A percentile compares a stretch with the other conserved stretches of the same genome.
These are phyloP conservation scores for Mycotypha africana DNA, from an alignment of 371 early-diverging fungal genomes.

Conservation along the genomic window DNA sequence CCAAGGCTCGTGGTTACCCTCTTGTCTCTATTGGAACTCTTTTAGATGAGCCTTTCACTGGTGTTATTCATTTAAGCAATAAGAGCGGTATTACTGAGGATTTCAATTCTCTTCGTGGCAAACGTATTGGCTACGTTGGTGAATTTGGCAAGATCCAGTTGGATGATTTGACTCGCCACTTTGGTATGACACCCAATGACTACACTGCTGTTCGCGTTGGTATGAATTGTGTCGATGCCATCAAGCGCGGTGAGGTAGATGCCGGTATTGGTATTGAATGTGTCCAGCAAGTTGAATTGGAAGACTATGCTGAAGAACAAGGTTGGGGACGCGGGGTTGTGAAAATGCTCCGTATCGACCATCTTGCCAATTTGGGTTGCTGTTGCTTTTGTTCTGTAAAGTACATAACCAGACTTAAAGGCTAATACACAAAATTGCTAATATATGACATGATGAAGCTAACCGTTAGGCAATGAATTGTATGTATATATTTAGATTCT, in stretches of 20 bases:
- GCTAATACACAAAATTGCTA: too few relatives aligned
- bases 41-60: slow-evolving; percentile 64
- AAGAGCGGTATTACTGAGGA: slow-evolving; percentile 54
- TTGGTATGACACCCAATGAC: slow-evolving; percentile 56
- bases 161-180: slow-evolving; percentile 55
- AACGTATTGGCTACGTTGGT: slow-evolving; percentile 62
- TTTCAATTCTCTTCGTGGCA: slow-evolving; percentile 49
- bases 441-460: too few relatives aligned
- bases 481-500: too few relatives aligned
- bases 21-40: slow-evolving; percentile 65
- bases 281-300: slow-evolving; percentile 65
- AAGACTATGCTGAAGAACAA: slow-evolving; percentile 55
- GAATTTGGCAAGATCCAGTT: slow-evolving; percentile 66
- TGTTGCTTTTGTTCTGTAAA: slow-evolving; percentile 66
- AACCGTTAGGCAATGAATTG: too few relatives aligned
- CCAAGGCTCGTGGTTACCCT: slow-evolving; percentile 58
- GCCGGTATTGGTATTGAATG: slow-evolving; percentile 72
- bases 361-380: slow-evolving; percentile 59
- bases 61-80: slow-evolving; percentile 53
- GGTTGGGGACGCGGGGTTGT: slow-evolving; percentile 52
- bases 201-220: slow-evolving; percentile 62
- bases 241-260: slow-evolving; percentile 57
- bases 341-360: slow-evolving; percentile 63
- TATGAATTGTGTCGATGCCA: slow-evolving; percentile 62
- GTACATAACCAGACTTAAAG: too few relatives aligned